Evolutionary conservation across 768 basidiomycete species (phyloP).

Genomic region (Boletus subcaerulescens): DNA sequence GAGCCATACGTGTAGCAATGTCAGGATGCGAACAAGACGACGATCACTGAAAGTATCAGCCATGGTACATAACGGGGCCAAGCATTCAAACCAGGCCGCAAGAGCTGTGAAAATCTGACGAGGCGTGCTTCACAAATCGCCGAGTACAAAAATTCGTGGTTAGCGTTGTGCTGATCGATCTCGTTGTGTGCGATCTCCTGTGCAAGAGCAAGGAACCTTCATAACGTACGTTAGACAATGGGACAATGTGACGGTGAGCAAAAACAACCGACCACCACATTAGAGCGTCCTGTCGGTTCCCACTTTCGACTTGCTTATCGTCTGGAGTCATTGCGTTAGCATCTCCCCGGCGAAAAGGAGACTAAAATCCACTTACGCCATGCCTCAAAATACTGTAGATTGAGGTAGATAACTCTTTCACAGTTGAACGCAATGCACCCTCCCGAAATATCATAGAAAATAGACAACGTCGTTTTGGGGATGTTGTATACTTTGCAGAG

Average conservation of each 20-base stretch:
- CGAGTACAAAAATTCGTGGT: slow-evolving; percentile 91
- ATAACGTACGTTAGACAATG: not conserved
- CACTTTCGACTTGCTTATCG: not conserved
- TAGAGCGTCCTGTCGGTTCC: not conserved
- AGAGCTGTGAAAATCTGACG: slow-evolving; percentile 32
- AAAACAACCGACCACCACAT: not conserved
- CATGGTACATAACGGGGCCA: not conserved
- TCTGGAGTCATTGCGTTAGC: not conserved
- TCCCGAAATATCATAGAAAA: slow-evolving; percentile 79
- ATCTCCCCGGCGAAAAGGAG: not conserved
- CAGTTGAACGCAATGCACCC: slow-evolving; percentile 89
- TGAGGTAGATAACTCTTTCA: slow-evolving; percentile 78
- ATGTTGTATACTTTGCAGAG: slow-evolving; percentile 68
- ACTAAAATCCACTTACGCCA: slow-evolving; percentile 55
- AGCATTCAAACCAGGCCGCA: not conserved
- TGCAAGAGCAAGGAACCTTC: slow-evolving; percentile 78
- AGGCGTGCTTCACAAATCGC: slow-evolving; percentile 73
- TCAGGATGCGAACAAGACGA: not conserved
- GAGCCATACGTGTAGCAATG: not conserved
- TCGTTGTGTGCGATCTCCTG: slow-evolving; percentile 92
- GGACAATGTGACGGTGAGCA: too few species aligned
- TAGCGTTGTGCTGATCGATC: slow-evolving; percentile 74
- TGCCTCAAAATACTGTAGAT: slow-evolving; percentile 38
- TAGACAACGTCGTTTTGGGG: slow-evolving; percentile 62
- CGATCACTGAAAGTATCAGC: not conserved